Percentiles rank a stretch among this genome's conserved stretches.
phyloP scores from a whole-genome alignment of 2,329 filamentous ascomycete species.

The Colletotrichum aenigma region DNA sequence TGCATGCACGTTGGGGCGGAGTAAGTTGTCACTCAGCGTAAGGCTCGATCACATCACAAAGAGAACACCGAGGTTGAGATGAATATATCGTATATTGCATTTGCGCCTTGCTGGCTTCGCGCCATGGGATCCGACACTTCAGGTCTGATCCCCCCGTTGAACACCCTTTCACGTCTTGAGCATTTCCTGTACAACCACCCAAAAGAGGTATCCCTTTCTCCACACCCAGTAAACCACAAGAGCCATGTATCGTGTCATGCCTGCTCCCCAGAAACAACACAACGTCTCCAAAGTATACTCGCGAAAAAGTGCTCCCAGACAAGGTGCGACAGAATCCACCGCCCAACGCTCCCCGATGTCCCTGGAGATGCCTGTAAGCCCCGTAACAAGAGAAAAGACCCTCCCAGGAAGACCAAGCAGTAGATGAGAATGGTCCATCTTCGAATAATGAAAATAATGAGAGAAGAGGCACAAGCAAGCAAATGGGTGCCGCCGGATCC shows the following conservation, averaged over 20 bases:
- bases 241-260: conserved; percentile 22
- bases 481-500: background rate
- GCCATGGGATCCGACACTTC: background rate
- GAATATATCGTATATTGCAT: conserved; percentile 37
- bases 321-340: conserved; percentile 5
- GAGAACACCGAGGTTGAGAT: conserved; percentile 5
- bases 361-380: background rate
- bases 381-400: background rate
- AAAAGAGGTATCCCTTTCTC: conserved; percentile 17
- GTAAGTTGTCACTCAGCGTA: background rate
- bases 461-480: conserved; percentile 12
- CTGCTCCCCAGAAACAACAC: conserved; percentile 17
- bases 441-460: conserved; percentile 6
- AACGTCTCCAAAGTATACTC: conserved; percentile 13
- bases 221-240: conserved; percentile 5
- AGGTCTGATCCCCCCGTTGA: background rate
- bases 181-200: conserved; percentile 19
- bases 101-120: conserved; percentile 32
- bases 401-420: background rate
- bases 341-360: background rate
- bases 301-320: conserved; percentile 19
- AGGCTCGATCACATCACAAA: background rate
- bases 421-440: conserved; percentile 10
- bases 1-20: background rate
- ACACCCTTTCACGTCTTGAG: conserved; percentile 23